Evolutionary conservation across 306 rosid genomes (phyloP).

Genomic region (Trifolium fragiferum): DNA sequence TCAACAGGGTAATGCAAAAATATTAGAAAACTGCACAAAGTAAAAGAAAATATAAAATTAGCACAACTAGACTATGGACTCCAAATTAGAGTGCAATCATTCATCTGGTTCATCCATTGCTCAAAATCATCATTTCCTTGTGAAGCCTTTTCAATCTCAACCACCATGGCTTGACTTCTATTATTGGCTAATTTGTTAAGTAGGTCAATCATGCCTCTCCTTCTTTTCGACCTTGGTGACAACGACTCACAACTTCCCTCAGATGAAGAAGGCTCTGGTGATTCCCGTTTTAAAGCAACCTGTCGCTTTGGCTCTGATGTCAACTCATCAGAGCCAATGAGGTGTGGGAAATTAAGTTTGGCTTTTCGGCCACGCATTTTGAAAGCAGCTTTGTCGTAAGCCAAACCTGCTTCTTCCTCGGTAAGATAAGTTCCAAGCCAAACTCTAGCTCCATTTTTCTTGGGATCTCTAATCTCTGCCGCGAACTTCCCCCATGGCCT

Average conservation of each 20-base stretch:
- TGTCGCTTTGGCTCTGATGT: background rate
- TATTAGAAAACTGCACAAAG: slow-evolving; percentile 1
- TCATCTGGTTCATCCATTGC: slow-evolving; percentile 32
- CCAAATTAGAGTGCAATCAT: slow-evolving; percentile 16
- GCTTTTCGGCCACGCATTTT: slow-evolving; percentile 68
- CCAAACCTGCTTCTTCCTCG: slow-evolving; percentile 63
- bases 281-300: background rate
- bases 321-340: background rate
- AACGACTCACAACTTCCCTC: slow-evolving; percentile 2
- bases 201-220: slow-evolving; percentile 28
- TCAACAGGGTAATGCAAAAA: slow-evolving; percentile 35
- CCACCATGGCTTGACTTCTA: background rate
- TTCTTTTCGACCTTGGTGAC: slow-evolving; percentile 30
- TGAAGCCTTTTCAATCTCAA: background rate
- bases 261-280: background rate
- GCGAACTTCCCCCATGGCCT: slow-evolving; percentile 75
- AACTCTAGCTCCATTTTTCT: slow-evolving; percentile 57
- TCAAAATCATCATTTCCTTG: slow-evolving; percentile 1
- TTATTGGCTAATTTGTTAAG: slow-evolving; percentile 41
- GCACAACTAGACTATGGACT: background rate
- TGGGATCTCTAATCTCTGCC: slow-evolving; percentile 54
- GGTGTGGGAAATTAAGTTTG: slow-evolving; percentile 68
- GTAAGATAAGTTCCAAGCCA: slow-evolving; percentile 75
- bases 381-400: slow-evolving; percentile 75
- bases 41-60: background rate